Base-by-base conservation (phyloP, 2,329 filamentous ascomycete species). In the Fusarium denticulatum region DNA sequence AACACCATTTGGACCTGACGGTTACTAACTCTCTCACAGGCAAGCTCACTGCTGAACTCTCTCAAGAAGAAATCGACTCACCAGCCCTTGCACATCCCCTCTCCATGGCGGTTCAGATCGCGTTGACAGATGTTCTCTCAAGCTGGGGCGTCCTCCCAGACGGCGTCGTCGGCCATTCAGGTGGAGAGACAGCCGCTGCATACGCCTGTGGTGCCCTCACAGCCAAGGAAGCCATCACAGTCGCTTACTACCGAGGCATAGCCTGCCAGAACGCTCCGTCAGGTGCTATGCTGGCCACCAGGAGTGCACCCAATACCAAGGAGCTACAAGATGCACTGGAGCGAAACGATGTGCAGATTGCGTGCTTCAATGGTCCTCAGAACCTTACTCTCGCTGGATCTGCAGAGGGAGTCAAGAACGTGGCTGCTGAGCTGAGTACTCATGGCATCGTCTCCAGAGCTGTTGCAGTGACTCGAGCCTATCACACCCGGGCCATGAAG, bases 351-450 rank as follows among this genome's bases (percentile, higher is more conserved):
- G 74, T 76, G 36, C 74, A 76, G 42, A 76, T 76, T 67, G 69
- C 74, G 0, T 76, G 74, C 43, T 76, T 76, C 61, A 76, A 76
- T 14, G 74, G 74, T 24, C 74, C 74, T 32, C 63, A 76, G 56
- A 76, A 76, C 7, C 53, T 76, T 3, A 76, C 74, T 15, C 74
- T 76, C 14, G 74, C 74, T 8, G 74, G 74, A 4, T 53, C 74
- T 47, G 57, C 52, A 9, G 74, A 76, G 24, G 74, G 72, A 18
- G 40, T 76, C 39, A 58, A 71, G 56, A 75, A 69, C 8, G 47
- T 76, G 16, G 56, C 74, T 10, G 28, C 47, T 32, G 74, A 76
- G 49, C 69, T 76, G 6, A 57, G 26, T 34, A 60, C 36, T 18
- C 64, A 71, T 42, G 66, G 69, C 7, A 76, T 76, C 13, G 59